These are phyloP conservation scores for Wolfiporia cocos DNA, from an alignment of 1,284 basidiomycete genomes.

Conservation along the genomic window DNA sequence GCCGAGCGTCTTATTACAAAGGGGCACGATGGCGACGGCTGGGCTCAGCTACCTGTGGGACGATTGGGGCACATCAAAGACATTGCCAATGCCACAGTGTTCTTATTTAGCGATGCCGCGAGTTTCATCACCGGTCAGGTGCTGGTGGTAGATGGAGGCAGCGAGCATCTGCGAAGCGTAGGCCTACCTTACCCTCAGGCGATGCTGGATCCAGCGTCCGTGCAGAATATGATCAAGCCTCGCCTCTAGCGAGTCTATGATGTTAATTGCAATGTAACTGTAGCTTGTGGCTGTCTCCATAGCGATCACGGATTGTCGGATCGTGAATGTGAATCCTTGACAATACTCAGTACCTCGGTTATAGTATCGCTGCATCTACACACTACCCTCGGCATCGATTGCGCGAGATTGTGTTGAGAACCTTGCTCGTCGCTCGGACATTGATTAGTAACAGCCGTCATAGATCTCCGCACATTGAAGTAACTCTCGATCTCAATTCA, in stretches of 20 bases:
- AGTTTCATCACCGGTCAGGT: conserved; percentile 76
- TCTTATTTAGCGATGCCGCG: conserved; percentile 87
- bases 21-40: conserved; percentile 9
- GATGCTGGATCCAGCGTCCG: conserved; percentile 52
- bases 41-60: conserved; percentile 45
- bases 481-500: conserved; percentile 3
- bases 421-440: no score
- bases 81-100: conserved; percentile 77
- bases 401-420: no score
- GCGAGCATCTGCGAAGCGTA: conserved; percentile 44
- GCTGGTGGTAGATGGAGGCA: conserved; percentile 63
- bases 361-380: no score
- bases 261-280: no score
- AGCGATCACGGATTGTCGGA: no score
- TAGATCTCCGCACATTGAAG: background rate
- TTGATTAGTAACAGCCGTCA: background rate
- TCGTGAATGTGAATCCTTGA: no score
- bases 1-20: conserved; percentile 63
- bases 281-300: no score
- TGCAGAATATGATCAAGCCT: conserved; percentile 34
- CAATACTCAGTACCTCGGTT: no score
- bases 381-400: no score
- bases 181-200: conserved; percentile 60
- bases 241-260: conserved; percentile 33
- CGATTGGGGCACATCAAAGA: conserved; percentile 68